Evolutionary conservation across 176 grass and related monocot species (phyloP), one percentile per base, ranked within the genome.

Genomic region (Carex parvula): DNA sequence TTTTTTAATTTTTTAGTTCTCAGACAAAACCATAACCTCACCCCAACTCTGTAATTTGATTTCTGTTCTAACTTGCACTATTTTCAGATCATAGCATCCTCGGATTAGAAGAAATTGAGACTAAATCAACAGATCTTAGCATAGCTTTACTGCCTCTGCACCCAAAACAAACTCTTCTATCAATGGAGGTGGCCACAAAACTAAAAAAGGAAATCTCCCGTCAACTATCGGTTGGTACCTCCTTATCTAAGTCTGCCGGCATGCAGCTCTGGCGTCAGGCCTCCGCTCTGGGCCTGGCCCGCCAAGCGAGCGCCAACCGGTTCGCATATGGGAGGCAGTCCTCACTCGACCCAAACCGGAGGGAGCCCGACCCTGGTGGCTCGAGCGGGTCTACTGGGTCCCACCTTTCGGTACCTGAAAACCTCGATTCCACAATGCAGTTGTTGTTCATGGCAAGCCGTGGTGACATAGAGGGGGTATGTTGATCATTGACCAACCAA

Each of bases 401-500:
- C 66, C 65, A 65, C 56, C 77, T 94, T 13, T 69, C 89, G 12
- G 81, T 98, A 88, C 96, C 96, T 71, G 96, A 98, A 74, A 93
- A 93, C 77, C 89, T 99, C 20, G 96, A 95, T 83, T 83, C 89
- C 35, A 95, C 96, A 16, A 99, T 99, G 96, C 93, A 88, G 86
- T 91, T 99, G 78, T 86, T 99, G 14, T 99, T 94, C 89, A 85
- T 94, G 71, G 96, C 91, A 60, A 88, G 91, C 91, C 89, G 84
- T 35, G 96, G 91, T 57, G 96, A 99, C 75, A 88, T 77, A 15
- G 83, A 42, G 20, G 96, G 91, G 53, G 88, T 77, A 77, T 29
- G 73, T 77, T 56, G 50, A 53, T 26, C 24, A 56, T 77, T 77
- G 24, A 77, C 21, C 24, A 33, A 56, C 21, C 46, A 17, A 56